Conservation (phyloP, 768 basidiomycete genomes). For the Rhodotorula diobovata region DNA sequence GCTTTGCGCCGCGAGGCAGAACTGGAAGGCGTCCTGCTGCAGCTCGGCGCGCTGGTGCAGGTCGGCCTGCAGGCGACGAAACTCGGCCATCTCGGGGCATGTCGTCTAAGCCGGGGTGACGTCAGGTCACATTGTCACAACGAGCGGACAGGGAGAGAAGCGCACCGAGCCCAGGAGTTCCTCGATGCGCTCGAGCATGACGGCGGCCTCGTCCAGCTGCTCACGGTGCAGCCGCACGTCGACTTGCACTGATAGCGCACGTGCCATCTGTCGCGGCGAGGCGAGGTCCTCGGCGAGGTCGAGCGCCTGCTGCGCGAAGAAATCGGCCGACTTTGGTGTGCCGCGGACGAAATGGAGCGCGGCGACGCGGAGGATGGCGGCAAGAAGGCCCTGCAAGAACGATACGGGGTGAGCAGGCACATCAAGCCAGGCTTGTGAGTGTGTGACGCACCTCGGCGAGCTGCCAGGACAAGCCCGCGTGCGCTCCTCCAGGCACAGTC, state of each 20-base stretch:
- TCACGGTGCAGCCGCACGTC: conserved; percentile 68
- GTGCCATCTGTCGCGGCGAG: conserved; percentile 61
- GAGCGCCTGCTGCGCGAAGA: conserved; percentile 72
- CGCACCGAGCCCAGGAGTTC: conserved; percentile 52
- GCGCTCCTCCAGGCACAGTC: conserved; percentile 42
- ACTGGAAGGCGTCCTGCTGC: conserved; percentile 4
- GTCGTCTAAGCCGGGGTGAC: conserved; percentile 55
- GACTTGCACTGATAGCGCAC: conserved; percentile 63
- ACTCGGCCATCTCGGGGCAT: conserved; percentile 44
- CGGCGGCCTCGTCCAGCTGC: conserved; percentile 57
- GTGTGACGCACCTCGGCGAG: conserved; percentile 57
- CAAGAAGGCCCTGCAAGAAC: conserved; percentile 55
- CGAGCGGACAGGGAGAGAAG: conserved; percentile 42
- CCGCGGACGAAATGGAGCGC: conserved; percentile 67
- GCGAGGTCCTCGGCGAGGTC: conserved; percentile 66
- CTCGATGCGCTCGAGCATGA: conserved; percentile 56
- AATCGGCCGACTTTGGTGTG: conserved; percentile 76
- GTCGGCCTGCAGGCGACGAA: conserved; percentile 18
- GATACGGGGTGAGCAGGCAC: not conserved
- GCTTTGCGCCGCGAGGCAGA: conserved; percentile 22
- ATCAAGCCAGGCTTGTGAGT: too few relatives aligned
- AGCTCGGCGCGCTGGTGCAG: conserved; percentile 13
- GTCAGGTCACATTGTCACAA: conserved; percentile 49
- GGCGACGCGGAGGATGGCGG: conserved; percentile 62
- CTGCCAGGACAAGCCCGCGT: conserved; percentile 64